A percentile compares a stretch with the other conserved stretches of the same genome.
phyloP scores from a whole-genome alignment of 2,329 filamentous ascomycete genomes.

The Thermomyces lanuginosus region DNA sequence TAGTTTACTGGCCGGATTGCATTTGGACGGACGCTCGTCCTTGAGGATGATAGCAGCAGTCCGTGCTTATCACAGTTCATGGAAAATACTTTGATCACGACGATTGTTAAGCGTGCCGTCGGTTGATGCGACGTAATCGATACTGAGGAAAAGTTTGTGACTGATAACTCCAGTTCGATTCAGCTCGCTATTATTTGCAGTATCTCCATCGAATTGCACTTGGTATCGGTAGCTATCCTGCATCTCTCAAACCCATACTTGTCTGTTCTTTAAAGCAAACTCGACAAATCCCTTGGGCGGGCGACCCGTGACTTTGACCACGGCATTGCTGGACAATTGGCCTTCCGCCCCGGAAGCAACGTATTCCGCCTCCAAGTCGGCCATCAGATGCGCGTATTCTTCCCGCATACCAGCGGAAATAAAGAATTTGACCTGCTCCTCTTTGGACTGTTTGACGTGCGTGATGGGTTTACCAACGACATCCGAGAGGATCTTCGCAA shows the following conservation, averaged over 20 bases:
- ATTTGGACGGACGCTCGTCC: too few relatives aligned
- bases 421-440: conserved; percentile 8
- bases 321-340: conserved; percentile 19
- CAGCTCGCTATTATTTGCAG: too few relatives aligned
- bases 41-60: too few relatives aligned
- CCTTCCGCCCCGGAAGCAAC: conserved; percentile 22
- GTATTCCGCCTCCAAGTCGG: conserved; percentile 14
- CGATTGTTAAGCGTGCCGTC: too few relatives aligned
- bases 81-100: too few relatives aligned
- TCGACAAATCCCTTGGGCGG: conserved; percentile 15
- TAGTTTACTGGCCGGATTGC: too few relatives aligned
- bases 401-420: conserved; percentile 14
- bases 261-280: conserved; percentile 5
- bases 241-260: conserved; percentile 9
- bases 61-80: too few relatives aligned
- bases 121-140: too few relatives aligned
- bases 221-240: not conserved
- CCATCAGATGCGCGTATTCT: conserved; percentile 18
- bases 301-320: conserved; percentile 20
- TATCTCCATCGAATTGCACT: too few relatives aligned
- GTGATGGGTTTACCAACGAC: conserved; percentile 19
- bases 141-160: too few relatives aligned
- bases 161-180: too few relatives aligned
- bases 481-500: conserved; percentile 17
- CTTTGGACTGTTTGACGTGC: conserved; percentile 18